Percentiles rank a stretch among this genome's conserved stretches.
Evolutionary conservation across 2,329 filamentous ascomycete species (phyloP).

Genomic region (Xylaria sp.): DNA sequence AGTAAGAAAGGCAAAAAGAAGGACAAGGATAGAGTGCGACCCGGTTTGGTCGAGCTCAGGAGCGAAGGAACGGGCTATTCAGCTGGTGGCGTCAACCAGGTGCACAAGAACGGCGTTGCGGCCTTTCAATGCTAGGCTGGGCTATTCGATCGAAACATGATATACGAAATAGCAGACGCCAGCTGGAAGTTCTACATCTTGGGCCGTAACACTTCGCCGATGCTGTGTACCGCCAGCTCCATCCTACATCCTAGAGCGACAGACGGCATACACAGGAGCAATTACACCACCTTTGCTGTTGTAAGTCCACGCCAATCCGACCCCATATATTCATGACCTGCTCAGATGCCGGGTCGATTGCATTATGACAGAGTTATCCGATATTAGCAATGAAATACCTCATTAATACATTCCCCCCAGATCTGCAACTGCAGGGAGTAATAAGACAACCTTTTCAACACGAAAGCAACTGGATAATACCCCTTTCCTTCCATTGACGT

Average conservation of each 20-base stretch:
- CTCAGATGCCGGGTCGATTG: neutral
- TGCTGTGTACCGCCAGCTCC: neutral
- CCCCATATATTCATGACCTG: neutral
- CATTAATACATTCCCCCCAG: conserved; percentile 1
- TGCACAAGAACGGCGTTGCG: conserved; percentile 70
- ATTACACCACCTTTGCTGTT: neutral
- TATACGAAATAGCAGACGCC: neutral
- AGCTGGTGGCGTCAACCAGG: conserved; percentile 73
- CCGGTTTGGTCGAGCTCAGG: conserved; percentile 71
- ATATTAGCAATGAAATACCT: neutral
- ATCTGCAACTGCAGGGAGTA: neutral
- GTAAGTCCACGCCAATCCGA: conserved; percentile 7
- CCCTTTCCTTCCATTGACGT: conserved; percentile 24
- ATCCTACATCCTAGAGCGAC: neutral
- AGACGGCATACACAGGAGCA: conserved; percentile 5
- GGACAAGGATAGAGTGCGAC: conserved; percentile 52
- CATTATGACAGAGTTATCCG: conserved; percentile 2
- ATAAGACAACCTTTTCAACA: neutral
- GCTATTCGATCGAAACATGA: neutral
- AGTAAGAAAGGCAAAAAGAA: conserved; percentile 41
- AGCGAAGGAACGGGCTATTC: conserved; percentile 92
- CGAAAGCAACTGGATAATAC: neutral
- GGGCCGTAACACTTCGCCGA: neutral
- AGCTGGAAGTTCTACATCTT: neutral
- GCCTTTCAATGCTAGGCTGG: conserved; percentile 64